Base-by-base conservation (phyloP, 2,329 filamentous ascomycete species). In the Fusarium papillatum region DNA sequence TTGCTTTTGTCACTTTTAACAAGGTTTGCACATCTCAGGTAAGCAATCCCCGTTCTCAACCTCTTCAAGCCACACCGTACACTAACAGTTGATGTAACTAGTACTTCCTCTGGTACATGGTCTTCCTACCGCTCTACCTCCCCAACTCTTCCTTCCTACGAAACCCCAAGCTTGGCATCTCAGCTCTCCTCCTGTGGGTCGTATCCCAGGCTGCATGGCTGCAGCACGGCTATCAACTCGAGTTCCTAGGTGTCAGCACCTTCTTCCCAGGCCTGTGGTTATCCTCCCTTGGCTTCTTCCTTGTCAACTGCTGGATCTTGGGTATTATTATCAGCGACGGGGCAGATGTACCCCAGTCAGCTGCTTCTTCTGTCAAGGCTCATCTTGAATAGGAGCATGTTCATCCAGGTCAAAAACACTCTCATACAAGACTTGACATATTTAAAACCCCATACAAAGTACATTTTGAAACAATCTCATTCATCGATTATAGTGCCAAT, bases 1-100 rank as follows among this genome's bases (percentile, higher is more conserved):
- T 98, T 85, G 95, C 96, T 0, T 99, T 99, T 84, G 97, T 98
- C 6, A 93, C 95, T 0, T 98, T 98, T 79, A 99, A 99, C 86
- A 99, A 99, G 87, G 97, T 99, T 73, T 98, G 96, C 89, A 99
- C 97, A 5, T 98, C 95, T 81, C 96, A 98, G 90, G 95, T 97
- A 90, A 75, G 89, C 81, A 53, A 24, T 0, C 29, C 22, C 41
- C 22, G 24, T 50, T 24, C 16, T 5, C 10, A 43, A 46, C 41
- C n/a, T 14, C 13, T 7, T 14, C 43, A 19, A 11, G 22, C 24
- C 55, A 17, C 31, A 16, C 17, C 13, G 7, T 22, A 10, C 50
- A 43, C 76, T 82, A 41, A 81, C 64, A n/a, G 19, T 7, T 3
- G 2, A 17, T 22, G 2, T 22, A 16, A 31, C 36, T 14, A 98